Evolutionary conservation across 306 rosid genomes (phyloP), one percentile per base, ranked within the genome.

Genomic region (Pyrus bretschneideri): DNA sequence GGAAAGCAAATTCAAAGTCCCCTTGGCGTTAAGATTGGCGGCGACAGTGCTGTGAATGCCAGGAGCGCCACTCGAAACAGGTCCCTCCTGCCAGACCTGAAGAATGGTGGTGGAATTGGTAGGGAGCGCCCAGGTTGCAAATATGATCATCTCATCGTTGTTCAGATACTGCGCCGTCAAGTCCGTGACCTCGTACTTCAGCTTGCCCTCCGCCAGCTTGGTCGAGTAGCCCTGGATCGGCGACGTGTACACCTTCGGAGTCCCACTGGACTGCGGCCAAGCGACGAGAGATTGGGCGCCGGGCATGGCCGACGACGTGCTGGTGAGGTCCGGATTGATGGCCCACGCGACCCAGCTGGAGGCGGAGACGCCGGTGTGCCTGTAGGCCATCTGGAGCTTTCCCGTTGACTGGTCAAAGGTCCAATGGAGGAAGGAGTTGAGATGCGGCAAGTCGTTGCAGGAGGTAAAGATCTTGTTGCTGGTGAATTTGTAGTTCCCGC

Each of bases 1-100:
- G 27, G 91, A 93, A 44, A 79, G 59, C 76, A 91, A 89, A 85
- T 91, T 9, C 77, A 91, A 60, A 22, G 67, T 75, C 54, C 86
- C 89, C 74, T 78, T 79, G 18, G 95, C 45, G 1, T 70, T 61
- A 1, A 4, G 0, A 62, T 91, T 87, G 54, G 80, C 63, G 9
- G 33, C 0, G 75, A 0, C 21, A 4, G 0, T 0, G 0, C 0
- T 1, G 71, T 89, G 95, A 0, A 0, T 0, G 23, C 1, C 1
- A 10, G 82, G 88, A 4, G 71, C 6, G 19, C 62, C 18, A 7
- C 85, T 82, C 25, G 84, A 65, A 61, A 87, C 13, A 23, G 86
- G 35, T n/a, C 97, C 97, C 60, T 82, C 74, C 65, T 93, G 90
- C 93, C 98, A 93, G 60, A 89, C 85, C 69, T 91, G 98, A 40